A percentile compares a stretch with the other conserved stretches of the same genome.
phyloP scores from a whole-genome alignment of 164 flowering plant genomes.

The Magnolia kwangsiensis region DNA sequence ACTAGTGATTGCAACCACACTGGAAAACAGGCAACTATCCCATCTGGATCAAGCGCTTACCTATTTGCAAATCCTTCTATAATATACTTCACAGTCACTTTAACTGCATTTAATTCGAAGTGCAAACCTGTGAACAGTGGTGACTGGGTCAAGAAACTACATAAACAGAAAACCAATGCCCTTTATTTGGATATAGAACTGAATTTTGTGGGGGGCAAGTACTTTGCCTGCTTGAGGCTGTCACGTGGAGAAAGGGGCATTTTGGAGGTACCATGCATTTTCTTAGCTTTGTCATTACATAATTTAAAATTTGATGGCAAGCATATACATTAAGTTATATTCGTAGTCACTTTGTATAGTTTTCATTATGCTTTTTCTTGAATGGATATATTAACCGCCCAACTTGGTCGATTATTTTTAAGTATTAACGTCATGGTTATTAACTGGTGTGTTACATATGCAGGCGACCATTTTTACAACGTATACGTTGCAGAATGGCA shows the following conservation, averaged over 20 bases:
- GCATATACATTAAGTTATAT: not conserved
- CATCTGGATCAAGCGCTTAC: conserved; percentile 57
- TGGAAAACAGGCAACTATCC: conserved; percentile 65
- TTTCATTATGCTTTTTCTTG: not conserved
- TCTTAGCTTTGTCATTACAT: not conserved
- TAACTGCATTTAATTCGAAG: conserved; percentile 46
- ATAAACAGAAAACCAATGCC: conserved; percentile 49
- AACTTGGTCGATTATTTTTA: not conserved
- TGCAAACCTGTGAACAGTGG: conserved; percentile 81
- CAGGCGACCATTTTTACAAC: conserved; percentile 78
- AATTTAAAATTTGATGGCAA: not conserved
- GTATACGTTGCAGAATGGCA: conserved; percentile 67
- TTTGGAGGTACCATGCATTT: conserved; percentile 54
- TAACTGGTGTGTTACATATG: conserved; percentile 12
- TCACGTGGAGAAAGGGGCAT: conserved; percentile 70
- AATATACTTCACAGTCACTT: conserved; percentile 61
- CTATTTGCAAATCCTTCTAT: conserved; percentile 77
- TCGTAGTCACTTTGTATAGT: not conserved
- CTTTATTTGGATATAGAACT: conserved; percentile 66
- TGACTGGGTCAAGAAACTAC: conserved; percentile 78
- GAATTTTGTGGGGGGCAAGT: conserved; percentile 75
- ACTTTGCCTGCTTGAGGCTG: conserved; percentile 67
- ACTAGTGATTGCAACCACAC: conserved; percentile 24
- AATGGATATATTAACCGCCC: not conserved
- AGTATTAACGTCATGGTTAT: not conserved